Conservation (phyloP, 345 rosid genomes). For the Eucalyptus camaldulensis region DNA sequence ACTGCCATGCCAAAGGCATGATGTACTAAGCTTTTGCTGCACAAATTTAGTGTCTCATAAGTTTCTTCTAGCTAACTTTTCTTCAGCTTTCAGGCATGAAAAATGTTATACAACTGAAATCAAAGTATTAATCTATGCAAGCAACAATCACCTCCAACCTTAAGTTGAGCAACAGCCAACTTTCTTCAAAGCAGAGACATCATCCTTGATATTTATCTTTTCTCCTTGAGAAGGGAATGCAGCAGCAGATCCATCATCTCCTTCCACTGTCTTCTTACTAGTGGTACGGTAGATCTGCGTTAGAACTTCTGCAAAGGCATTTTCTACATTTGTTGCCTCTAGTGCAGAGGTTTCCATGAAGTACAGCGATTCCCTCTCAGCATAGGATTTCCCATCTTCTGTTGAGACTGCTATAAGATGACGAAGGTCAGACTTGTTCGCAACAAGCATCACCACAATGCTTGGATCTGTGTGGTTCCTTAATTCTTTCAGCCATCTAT, state of each 20-base stretch:
- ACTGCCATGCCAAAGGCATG: background rate
- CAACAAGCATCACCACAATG: slow-evolving; percentile 66
- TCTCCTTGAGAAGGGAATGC: slow-evolving; percentile 41
- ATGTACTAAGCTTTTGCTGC: background rate
- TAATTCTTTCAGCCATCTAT: slow-evolving; percentile 59
- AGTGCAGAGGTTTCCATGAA: slow-evolving; percentile 70
- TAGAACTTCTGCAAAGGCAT: slow-evolving; percentile 54
- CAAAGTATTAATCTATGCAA: background rate
- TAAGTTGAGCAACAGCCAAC: slow-evolving; percentile 47
- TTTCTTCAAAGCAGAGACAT: slow-evolving; percentile 59
- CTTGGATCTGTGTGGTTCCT: slow-evolving; percentile 59
- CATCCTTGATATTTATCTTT: slow-evolving; percentile 43
- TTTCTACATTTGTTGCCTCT: slow-evolving; percentile 50
- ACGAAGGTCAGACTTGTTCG: slow-evolving; percentile 60
- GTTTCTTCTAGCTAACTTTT: background rate
- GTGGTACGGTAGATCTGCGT: slow-evolving; percentile 44
- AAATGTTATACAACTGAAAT: background rate
- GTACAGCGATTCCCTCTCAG: slow-evolving; percentile 45
- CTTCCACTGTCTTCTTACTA: slow-evolving; percentile 51
- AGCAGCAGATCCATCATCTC: slow-evolving; percentile 16
- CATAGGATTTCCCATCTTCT: slow-evolving; percentile 51
- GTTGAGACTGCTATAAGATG: slow-evolving; percentile 53
- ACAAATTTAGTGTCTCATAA: background rate
- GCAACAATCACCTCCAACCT: background rate
- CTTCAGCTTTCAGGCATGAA: background rate